Conservation (phyloP, 805 yeast genomes). For the Wickerhamiella nectarea region DNA sequence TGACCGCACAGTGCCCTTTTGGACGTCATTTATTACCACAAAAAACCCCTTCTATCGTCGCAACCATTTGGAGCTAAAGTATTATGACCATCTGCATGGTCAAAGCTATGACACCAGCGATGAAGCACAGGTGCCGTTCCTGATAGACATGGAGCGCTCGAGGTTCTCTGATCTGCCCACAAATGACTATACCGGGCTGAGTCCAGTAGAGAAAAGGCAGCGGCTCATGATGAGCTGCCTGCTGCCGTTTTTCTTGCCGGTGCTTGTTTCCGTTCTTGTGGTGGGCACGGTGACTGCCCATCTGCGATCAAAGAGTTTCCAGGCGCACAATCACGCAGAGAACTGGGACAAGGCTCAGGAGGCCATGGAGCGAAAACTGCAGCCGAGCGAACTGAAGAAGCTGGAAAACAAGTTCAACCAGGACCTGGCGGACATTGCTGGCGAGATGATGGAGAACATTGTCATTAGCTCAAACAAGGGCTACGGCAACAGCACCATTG, state of each 20-base stretch:
- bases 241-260: conserved; percentile 12
- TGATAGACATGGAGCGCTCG: conserved; percentile 20
- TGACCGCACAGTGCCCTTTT: conserved; percentile 81
- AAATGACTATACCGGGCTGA: not conserved
- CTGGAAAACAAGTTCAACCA: conserved; percentile 6
- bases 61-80: conserved; percentile 33
- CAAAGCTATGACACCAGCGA: conserved; percentile 1
- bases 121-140: conserved; percentile 4
- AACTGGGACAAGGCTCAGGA: too few relatives aligned
- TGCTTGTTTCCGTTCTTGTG: conserved; percentile 10
- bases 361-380: not conserved
- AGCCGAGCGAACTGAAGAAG: conserved; percentile 6
- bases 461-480: conserved; percentile 2
- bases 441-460: conserved; percentile 14
- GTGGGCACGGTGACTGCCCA: conserved; percentile 5
- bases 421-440: conserved; percentile 10
- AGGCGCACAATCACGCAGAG: not conserved
- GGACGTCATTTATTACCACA: conserved; percentile 63
- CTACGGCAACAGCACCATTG: not conserved
- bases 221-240: conserved; percentile 8
- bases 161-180: conserved; percentile 1
- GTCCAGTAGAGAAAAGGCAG: conserved; percentile 1
- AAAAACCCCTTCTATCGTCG: conserved; percentile 57
- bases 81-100: conserved; percentile 23
- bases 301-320: not conserved